Conservation (phyloP, 108 stramenopile genomes). For the Mayamaea pseudoterrestris region DNA sequence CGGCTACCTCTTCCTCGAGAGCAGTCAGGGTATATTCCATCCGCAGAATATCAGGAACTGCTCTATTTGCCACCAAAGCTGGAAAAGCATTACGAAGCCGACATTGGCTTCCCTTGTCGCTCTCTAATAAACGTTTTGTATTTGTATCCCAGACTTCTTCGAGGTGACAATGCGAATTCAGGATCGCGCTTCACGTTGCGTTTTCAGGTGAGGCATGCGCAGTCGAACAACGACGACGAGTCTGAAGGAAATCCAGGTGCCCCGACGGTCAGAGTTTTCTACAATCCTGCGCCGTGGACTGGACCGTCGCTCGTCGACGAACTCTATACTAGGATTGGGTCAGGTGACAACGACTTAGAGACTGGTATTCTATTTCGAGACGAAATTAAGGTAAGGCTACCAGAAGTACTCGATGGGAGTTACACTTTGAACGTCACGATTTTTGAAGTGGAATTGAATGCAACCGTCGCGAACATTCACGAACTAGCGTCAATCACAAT, state of each 20-base stretch:
- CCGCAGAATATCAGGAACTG: constrained; percentile 65
- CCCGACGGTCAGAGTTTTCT: constrained; percentile 26
- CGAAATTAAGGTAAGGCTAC: constrained; percentile 73
- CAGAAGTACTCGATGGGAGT: constrained; percentile 59
- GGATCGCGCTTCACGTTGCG: constrained; percentile 30
- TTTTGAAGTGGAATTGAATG: neutral
- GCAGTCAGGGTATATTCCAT: constrained; percentile 43
- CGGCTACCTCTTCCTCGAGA: constrained; percentile 37
- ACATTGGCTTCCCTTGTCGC: constrained; percentile 24
- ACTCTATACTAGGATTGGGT: constrained; percentile 42
- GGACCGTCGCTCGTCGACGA: constrained; percentile 45
- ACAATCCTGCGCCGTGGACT: constrained; percentile 56
- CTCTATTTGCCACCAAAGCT: constrained; percentile 52
- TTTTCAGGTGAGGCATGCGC: constrained; percentile 30
- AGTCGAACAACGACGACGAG: no score
- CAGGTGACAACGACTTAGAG: neutral
- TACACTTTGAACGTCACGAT: constrained; percentile 22
- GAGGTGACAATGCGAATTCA: neutral
- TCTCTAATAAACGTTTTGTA: constrained; percentile 61
- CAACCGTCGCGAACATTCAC: neutral
- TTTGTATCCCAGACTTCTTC: constrained; percentile 49
- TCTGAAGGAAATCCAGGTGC: constrained; percentile 9
- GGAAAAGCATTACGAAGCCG: constrained; percentile 34
- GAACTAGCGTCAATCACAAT: constrained; percentile 45
- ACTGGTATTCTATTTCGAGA: constrained; percentile 23